Base-by-base conservation (phyloP, 305 asterid genomes). In the Fraxinus velutina region DNA sequence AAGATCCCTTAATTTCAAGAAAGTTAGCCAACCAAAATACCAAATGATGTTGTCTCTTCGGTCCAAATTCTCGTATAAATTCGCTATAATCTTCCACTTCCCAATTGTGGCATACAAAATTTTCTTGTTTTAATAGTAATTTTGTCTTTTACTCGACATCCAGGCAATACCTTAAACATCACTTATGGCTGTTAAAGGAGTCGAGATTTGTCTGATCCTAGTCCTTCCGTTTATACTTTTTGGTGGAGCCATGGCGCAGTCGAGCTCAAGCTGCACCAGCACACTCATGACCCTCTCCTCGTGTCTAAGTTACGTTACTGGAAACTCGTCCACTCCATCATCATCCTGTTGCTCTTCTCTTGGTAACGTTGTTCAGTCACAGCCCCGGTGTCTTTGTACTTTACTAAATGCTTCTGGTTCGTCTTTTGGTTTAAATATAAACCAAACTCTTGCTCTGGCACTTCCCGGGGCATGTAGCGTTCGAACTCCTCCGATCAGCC, bases 331-430 rank as follows among this genome's bases (percentile, higher is more conserved):
- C 0, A 39, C 85, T 9, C 93, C 94, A 1, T 39, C 90, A 13
- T 76, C 89, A 0, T 75, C 91, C 13, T 91, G 94, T 73, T 89
- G 94, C 83, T 32, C 90, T 1, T 85, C 88, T 30, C 92, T 89
- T 44, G 82, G 82, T 3, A 68, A 60, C 24, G 84, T 88, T 6
- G 90, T 88, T 19, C 86, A 79, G 71, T 83, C 92, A 5, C 88
- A 84, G 80, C 94, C 94, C 0, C 87, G 55, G 36, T 91, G 95
- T 78, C 85, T 89, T 13, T 91, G 95, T 70, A 80, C 86, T 21
- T 74, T 89, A 39, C 87, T 91, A 5, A 86, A 82, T 8, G 88
- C 89, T 0, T 88, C 84, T 4, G 84, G 88, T 75, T 80, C 86
- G 29, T 34, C 85, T 52, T 76, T 83, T 3, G 92, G 92, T 15